These are phyloP conservation scores for Neohortaea acidophila DNA, from an alignment of 495 filamentous ascomycete genomes.

Conservation along the genomic window DNA sequence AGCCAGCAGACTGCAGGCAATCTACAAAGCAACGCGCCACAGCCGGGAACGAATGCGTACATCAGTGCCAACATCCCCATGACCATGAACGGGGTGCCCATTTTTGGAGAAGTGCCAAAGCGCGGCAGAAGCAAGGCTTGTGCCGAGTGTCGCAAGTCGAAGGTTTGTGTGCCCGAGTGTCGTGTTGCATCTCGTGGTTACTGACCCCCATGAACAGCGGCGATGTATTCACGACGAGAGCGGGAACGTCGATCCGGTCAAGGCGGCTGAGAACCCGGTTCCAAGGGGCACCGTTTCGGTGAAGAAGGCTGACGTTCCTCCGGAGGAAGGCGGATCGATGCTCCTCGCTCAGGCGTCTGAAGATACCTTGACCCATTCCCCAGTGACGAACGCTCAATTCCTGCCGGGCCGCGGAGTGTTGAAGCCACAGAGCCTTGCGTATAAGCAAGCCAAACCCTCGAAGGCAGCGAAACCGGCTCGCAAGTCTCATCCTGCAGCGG, in stretches of 20 bases:
- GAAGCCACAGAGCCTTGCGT: background rate
- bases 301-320: too few species aligned
- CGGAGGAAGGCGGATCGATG: constrained; percentile 4
- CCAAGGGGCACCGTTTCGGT: constrained; percentile 35
- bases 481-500: too few species aligned
- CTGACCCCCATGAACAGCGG: constrained; percentile 34
- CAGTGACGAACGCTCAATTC: background rate
- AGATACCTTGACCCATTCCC: constrained; percentile 8
- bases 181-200: constrained; percentile 1
- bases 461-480: background rate
- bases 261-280: constrained; percentile 43
- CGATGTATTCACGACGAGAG: constrained; percentile 54
- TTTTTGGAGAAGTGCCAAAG: constrained; percentile 24
- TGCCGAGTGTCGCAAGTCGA: constrained; percentile 52
- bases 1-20: too few species aligned
- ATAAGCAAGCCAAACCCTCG: background rate
- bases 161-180: constrained; percentile 29
- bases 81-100: constrained; percentile 16
- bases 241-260: constrained; percentile 47
- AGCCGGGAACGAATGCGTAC: constrained; percentile 16
- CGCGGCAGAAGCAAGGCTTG: constrained; percentile 43
- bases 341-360: constrained; percentile 4
- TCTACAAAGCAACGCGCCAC: too few species aligned
- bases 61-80: constrained; percentile 15
- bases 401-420: constrained; percentile 4